Base-by-base conservation (phyloP, 805 yeast species). In the Suhomyces sp. region DNA sequence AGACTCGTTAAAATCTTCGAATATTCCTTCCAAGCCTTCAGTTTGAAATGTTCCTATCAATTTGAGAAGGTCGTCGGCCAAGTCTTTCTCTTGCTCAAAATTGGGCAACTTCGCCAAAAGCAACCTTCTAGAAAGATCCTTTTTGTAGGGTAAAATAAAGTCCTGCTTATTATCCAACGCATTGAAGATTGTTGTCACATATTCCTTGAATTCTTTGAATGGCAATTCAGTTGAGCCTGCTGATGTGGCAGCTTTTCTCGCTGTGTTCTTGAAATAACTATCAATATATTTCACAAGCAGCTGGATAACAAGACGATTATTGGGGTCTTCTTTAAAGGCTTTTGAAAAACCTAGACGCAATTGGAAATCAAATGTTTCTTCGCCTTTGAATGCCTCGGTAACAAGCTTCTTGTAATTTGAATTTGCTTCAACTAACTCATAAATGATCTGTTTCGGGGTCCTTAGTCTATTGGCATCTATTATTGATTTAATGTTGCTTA, bases 41-140 rank as follows among this genome's bases (percentile, higher is more conserved):
- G 56, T 40, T 23, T 59, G 62, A 14, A 43, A 49, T 15, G 59
- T 63, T 2, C 71, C 71, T 6, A 64, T 51, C 1, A 58, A 39
- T 8, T 47, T 40, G 9, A 53, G 38, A 2, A 66, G 39, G 6
- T 43, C 20, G 7, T 38, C 45, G 12, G 49, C 51, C 4, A 56
- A 35, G 15, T 48, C 50, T 11, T 36, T 38, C 19, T 60, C 69
- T 9, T 44, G 33, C 1, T 37, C 36, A 14, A 50, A 32, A 14
- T 50, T 32, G 6, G 53, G 30, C 5, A 45, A 46, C 21, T 46
- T 53, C 19, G 51, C 49, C 17, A 61, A 33, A 25, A 68, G 49
- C 31, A 68, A 48, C 34, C 74, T 45, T 31, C 53, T 54, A 4
- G 71, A 63, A n/a, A 68, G 48, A 24, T 65, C 68, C 24, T 50